Conservation (phyloP, 1,139 yeast species). For the Pneumocystis wakefieldiae region DNA sequence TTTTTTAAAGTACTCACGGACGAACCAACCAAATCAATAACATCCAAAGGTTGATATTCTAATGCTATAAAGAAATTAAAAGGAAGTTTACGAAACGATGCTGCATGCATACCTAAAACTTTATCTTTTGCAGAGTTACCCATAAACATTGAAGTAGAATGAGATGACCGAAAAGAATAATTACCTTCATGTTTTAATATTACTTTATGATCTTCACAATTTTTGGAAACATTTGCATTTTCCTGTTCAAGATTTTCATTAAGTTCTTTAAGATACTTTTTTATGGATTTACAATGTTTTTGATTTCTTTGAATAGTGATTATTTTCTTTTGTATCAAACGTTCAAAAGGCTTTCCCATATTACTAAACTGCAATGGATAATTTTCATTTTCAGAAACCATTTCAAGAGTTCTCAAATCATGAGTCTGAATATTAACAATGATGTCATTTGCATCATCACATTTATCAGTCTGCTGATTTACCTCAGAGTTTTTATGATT, state of each 20-base stretch:
- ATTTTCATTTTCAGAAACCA: slow-evolving; percentile 8
- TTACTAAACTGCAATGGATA: not conserved
- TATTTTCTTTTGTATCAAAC: slow-evolving; percentile 33
- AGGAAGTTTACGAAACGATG: slow-evolving; percentile 31
- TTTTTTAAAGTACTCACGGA: slow-evolving; percentile 9
- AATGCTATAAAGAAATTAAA: slow-evolving; percentile 19
- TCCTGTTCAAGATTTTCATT: not conserved
- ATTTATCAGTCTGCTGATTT: not conserved
- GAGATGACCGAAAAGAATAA: slow-evolving; percentile 27
- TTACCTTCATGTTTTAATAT: slow-evolving; percentile 29
- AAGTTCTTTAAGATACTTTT: slow-evolving; percentile 20
- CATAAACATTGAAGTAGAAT: not conserved
- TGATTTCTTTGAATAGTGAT: slow-evolving; percentile 39
- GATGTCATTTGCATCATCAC: not conserved
- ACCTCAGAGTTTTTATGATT: not conserved
- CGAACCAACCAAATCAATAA: slow-evolving; percentile 7
- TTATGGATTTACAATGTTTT: slow-evolving; percentile 31
- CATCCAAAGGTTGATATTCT: slow-evolving; percentile 6
- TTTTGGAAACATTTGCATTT: slow-evolving; percentile 12
- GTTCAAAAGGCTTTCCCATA: slow-evolving; percentile 27
- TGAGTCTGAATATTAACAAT: not conserved
- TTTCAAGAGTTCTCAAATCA: slow-evolving; percentile 8
- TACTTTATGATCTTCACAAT: slow-evolving; percentile 16
- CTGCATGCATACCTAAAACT: not conserved
- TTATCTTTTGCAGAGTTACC: not conserved